A percentile compares a stretch with the other conserved stretches of the same genome.
Evolutionary conservation across 73 alveolate species (phyloP).

Genomic region (Paramecium biaurelia): DNA sequence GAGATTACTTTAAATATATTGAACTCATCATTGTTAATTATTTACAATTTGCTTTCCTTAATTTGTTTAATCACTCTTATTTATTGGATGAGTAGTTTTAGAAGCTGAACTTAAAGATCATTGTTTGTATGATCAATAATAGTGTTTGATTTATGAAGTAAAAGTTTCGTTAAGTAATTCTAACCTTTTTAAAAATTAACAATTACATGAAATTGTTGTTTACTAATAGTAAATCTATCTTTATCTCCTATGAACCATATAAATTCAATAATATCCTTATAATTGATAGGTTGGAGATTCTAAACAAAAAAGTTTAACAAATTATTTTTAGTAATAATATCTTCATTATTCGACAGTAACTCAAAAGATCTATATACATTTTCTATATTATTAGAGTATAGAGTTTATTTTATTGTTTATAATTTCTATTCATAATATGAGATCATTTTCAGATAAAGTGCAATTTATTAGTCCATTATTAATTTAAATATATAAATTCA

Average conservation of each 20-base stretch:
- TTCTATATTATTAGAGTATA: not conserved
- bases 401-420: not conserved
- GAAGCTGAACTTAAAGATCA: not conserved
- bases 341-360: not conserved
- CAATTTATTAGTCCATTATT: constrained; percentile 5
- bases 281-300: not conserved
- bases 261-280: not conserved
- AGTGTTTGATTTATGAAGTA: not conserved
- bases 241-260: not conserved
- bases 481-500: not conserved
- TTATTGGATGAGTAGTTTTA: not conserved
- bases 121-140: not conserved
- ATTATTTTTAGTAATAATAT: not conserved
- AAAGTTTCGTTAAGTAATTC: not conserved
- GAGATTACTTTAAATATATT: not conserved
- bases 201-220: not conserved
- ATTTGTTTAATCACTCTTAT: not conserved
- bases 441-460: constrained; percentile 11
- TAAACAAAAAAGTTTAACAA: not conserved
- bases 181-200: not conserved
- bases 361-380: not conserved
- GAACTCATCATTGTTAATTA: not conserved
- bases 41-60: not conserved
- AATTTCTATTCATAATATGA: not conserved
- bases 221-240: not conserved